Base-by-base conservation (phyloP, 208 protist genomes). In the Wallacemonas collosoma region DNA sequence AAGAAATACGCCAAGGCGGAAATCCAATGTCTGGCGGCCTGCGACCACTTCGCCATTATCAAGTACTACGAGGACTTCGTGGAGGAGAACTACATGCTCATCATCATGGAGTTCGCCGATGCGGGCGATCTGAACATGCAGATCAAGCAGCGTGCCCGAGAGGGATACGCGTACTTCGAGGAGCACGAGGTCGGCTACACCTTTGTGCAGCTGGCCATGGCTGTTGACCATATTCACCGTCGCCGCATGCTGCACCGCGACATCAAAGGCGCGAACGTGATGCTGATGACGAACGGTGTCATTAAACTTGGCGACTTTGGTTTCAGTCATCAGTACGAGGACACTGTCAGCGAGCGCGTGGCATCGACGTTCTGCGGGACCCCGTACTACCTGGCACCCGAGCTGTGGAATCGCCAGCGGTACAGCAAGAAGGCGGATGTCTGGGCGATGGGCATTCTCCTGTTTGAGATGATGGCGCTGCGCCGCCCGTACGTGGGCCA, bases 371-470 rank as follows among this genome's bases (percentile, higher is more conserved):
- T 93, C 76, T 94, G 89, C 68, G 93, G 90, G n/a, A 94, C 89
- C 62, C 93, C 95, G 36, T 95, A 97, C 73, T 98, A 97, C 79
- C 79, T 98, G 53, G 87, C 87, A 8, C 95, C 95, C 11, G 95
- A 98, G 82, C 74, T 98, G 45, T 97, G 90, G 83, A 82, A 89
- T 48, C 82, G 87, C 61, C 86, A 91, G 68, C 85, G 84, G 69
- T 98, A 98, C 86, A 95, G 94, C 74, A 88, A 95, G 72, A 98
- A 98, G 79, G 79, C 78, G 14, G 95, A 98, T 56, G 87, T 98
- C 73, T 98, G 95, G 95, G 83, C 90, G 1, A 80, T 97, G 50
- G 91, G 91, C 15, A 82, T 90, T 44, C 80, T 94, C 7, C 77
- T 96, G 26, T 96, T 93, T 64, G 91, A 96, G 67, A 81, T 96